Conservation (phyloP, 768 basidiomycete genomes). For the Erythrobasidium yunnanense region DNA sequence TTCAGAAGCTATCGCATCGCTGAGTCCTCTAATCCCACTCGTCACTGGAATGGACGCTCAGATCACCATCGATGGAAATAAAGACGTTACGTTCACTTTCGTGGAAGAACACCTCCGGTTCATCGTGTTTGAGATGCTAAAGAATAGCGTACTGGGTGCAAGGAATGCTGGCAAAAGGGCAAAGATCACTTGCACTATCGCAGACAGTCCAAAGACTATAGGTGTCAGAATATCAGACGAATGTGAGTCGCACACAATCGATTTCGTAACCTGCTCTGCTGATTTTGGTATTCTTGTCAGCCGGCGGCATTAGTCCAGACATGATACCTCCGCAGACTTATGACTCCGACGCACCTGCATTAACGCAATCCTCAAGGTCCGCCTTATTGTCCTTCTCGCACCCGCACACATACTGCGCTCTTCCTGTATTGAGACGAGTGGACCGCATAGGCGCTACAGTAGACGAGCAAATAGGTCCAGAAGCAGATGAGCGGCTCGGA, state of each 20-base stretch:
- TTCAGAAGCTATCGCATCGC: conserved; percentile 11
- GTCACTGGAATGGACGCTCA: conserved; percentile 55
- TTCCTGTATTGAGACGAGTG: conserved; percentile 53
- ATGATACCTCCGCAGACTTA: conserved; percentile 53
- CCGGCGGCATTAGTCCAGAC: conserved; percentile 46
- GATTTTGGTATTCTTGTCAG: conserved; percentile 14
- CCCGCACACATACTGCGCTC: conserved; percentile 54
- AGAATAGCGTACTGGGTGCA: conserved; percentile 48
- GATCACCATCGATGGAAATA: neutral
- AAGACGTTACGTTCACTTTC: conserved; percentile 62
- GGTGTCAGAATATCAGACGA: conserved; percentile 81
- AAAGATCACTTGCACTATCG: conserved; percentile 59
- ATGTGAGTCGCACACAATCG: conserved; percentile 54
- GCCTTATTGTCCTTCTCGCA: conserved; percentile 6
- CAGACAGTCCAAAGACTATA: conserved; percentile 61
- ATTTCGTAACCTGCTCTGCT: neutral
- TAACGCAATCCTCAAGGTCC: conserved; percentile 49
- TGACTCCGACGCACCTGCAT: neutral
- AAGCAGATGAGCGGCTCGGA: neutral
- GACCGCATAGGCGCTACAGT: conserved; percentile 66
- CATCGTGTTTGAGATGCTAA: conserved; percentile 76
- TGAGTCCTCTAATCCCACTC: conserved; percentile 45
- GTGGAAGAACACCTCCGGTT: conserved; percentile 72
- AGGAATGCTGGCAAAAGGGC: conserved; percentile 37
- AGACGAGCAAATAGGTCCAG: conserved; percentile 56